phyloP scores from a whole-genome alignment of 2,329 filamentous ascomycete genomes.

The Sporothrix pseudoabietina region DNA sequence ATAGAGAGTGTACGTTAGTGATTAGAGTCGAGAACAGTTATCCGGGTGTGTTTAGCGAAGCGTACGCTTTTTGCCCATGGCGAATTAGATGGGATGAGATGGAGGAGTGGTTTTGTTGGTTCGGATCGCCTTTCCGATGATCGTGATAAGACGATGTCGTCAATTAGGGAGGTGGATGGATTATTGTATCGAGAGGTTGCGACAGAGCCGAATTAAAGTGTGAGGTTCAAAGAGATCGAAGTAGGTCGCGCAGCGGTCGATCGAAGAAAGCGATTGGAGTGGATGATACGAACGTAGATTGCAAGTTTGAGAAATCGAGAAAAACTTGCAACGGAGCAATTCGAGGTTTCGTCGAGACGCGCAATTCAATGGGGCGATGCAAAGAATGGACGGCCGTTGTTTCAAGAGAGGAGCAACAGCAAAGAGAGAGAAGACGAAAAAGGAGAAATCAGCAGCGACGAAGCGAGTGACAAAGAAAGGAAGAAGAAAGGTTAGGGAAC shows the following conservation, averaged over 20 bases:
- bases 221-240: background rate
- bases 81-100: background rate
- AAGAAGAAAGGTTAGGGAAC: background rate
- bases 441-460: background rate
- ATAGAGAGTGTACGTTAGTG: slow-evolving; percentile 25
- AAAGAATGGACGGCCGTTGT: background rate
- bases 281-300: background rate
- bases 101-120: background rate
- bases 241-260: slow-evolving; percentile 5
- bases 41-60: background rate
- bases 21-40: background rate
- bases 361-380: background rate
- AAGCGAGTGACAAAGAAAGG: slow-evolving; percentile 25
- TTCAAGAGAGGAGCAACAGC: background rate
- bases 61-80: slow-evolving; percentile 33
- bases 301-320: background rate
- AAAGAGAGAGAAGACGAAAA: background rate
- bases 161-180: background rate
- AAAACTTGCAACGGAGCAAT: background rate
- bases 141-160: background rate
- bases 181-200: background rate
- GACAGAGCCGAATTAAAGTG: background rate
- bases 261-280: background rate
- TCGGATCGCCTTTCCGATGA: background rate
- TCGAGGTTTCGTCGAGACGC: slow-evolving; percentile 4